phyloP scores from a whole-genome alignment of 768 basidiomycete species.

The Lentinula sp. region DNA sequence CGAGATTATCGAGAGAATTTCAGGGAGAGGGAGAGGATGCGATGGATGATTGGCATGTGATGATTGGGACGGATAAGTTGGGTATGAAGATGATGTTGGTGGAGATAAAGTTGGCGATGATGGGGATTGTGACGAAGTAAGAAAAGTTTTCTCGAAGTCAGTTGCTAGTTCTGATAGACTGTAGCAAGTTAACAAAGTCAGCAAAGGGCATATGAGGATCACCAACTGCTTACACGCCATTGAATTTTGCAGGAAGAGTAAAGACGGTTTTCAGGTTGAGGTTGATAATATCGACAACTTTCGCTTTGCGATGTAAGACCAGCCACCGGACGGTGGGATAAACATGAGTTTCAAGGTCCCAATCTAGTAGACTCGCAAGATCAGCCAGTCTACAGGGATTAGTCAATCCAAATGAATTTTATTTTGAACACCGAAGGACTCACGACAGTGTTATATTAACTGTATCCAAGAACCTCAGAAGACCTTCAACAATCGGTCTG shows the following conservation, averaged over 20 bases:
- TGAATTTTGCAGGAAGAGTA: constrained; percentile 60
- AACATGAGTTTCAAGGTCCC: constrained; percentile 77
- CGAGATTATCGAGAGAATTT: constrained; percentile 45
- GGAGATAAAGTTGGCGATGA: not conserved
- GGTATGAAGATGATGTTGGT: not conserved
- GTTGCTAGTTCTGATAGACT: constrained; percentile 49
- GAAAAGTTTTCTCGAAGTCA: constrained; percentile 61
- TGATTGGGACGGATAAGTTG: not conserved
- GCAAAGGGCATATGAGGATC: not conserved
- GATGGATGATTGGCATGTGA: not conserved
- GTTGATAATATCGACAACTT: constrained; percentile 84
- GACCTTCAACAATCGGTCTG: constrained; percentile 57
- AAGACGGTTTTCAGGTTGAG: constrained; percentile 77
- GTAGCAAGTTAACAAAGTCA: not conserved
- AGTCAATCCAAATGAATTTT: constrained; percentile 1
- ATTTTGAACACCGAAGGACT: constrained; percentile 20
- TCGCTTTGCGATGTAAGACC: constrained; percentile 84
- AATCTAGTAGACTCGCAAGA: constrained; percentile 74
- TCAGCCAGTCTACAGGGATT: constrained; percentile 53
- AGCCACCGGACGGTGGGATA: constrained; percentile 91
- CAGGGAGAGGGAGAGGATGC: not conserved
- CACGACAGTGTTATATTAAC: constrained; percentile 74
- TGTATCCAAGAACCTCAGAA: constrained; percentile 70
- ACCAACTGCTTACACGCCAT: constrained; percentile 45
- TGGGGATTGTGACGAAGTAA: not conserved